Percentiles rank a stretch among this genome's conserved stretches.
phyloP scores from a whole-genome alignment of 1,139 yeast genomes.

The Yamadazyma pseudoaaseri region DNA sequence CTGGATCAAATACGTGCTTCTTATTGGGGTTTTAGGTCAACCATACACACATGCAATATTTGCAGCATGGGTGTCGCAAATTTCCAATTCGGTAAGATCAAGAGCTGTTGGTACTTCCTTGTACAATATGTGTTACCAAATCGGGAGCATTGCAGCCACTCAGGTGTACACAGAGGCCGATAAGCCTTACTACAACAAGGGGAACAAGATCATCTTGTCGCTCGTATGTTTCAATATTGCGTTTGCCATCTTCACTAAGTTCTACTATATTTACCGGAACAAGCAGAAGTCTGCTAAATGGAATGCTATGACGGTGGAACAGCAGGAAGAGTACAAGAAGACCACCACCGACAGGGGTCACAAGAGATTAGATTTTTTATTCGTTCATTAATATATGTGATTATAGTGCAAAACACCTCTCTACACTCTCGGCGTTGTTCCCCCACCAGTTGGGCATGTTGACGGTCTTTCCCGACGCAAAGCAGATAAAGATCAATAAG shows the following conservation, averaged over 20 bases:
- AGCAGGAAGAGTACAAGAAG: slow-evolving; percentile 39
- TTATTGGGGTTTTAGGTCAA: slow-evolving; percentile 39
- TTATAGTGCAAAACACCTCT: slow-evolving; percentile 46
- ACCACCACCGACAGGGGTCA: slow-evolving; percentile 49
- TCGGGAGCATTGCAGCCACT: slow-evolving; percentile 47
- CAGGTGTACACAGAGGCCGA: slow-evolving; percentile 55
- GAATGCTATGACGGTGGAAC: slow-evolving; percentile 42
- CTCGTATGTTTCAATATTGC: slow-evolving; percentile 24
- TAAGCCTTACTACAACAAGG: slow-evolving; percentile 52
- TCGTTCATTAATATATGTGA: slow-evolving; percentile 18
- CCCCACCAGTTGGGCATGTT: slow-evolving; percentile 52
- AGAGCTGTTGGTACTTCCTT: slow-evolving; percentile 59
- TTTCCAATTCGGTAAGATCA: slow-evolving; percentile 54
- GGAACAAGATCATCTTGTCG: slow-evolving; percentile 38
- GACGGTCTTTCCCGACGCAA: slow-evolving; percentile 28
- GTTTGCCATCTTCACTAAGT: slow-evolving; percentile 18
- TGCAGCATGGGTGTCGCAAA: slow-evolving; percentile 56
- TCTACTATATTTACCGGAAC: slow-evolving; percentile 46
- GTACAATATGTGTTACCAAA: slow-evolving; percentile 57
- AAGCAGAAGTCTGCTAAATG: slow-evolving; percentile 40
- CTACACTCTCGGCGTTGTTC: slow-evolving; percentile 38
- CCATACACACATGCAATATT: slow-evolving; percentile 49
- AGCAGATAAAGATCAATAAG: slow-evolving; percentile 38
- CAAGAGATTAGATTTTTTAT: slow-evolving; percentile 49
- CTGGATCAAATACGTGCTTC: slow-evolving; percentile 24